These are phyloP conservation scores for Diaporthe capsici DNA, from an alignment of 2,329 filamentous ascomycete species.

Conservation along the genomic window DNA sequence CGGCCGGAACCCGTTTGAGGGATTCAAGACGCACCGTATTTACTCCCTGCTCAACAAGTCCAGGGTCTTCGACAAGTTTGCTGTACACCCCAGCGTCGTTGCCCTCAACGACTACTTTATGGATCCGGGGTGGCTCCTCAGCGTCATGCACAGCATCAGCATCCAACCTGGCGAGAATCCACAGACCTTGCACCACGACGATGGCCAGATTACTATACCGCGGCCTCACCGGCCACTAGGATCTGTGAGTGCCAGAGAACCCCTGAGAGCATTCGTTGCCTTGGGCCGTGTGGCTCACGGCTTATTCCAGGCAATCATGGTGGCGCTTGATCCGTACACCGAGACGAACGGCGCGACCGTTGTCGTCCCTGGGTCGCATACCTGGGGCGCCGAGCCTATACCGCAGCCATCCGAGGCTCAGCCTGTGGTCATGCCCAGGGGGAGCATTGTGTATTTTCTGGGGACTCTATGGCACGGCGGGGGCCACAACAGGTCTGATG, in stretches of 20 bases:
- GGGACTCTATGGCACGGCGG: slow-evolving; percentile 56
- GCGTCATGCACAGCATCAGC: slow-evolving; percentile 54
- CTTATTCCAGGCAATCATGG: slow-evolving; percentile 44
- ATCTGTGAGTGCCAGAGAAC: slow-evolving; percentile 42
- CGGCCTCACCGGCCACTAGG: slow-evolving; percentile 52
- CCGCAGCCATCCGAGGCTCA: slow-evolving; percentile 48
- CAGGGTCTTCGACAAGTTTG: slow-evolving; percentile 55
- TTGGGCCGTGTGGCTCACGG: background rate
- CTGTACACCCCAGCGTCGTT: slow-evolving; percentile 51
- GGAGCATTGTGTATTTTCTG: slow-evolving; percentile 36
- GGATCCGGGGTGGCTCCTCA: slow-evolving; percentile 53
- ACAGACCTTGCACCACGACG: slow-evolving; percentile 55
- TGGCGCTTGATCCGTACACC: slow-evolving; percentile 52
- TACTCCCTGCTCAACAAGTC: slow-evolving; percentile 57
- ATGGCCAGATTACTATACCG: slow-evolving; percentile 50
- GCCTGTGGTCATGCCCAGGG: background rate
- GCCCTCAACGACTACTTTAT: slow-evolving; percentile 57
- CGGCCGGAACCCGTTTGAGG: slow-evolving; percentile 56
- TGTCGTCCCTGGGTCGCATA: slow-evolving; percentile 53
- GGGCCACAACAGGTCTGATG: slow-evolving; percentile 51
- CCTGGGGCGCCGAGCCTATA: slow-evolving; percentile 50
- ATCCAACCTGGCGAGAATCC: slow-evolving; percentile 55
- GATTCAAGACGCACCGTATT: slow-evolving; percentile 53
- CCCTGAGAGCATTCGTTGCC: background rate
- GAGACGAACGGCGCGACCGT: slow-evolving; percentile 53